These are phyloP conservation scores for Leccinum arenicola DNA, from an alignment of 768 basidiomycete species.

Conservation along the genomic window DNA sequence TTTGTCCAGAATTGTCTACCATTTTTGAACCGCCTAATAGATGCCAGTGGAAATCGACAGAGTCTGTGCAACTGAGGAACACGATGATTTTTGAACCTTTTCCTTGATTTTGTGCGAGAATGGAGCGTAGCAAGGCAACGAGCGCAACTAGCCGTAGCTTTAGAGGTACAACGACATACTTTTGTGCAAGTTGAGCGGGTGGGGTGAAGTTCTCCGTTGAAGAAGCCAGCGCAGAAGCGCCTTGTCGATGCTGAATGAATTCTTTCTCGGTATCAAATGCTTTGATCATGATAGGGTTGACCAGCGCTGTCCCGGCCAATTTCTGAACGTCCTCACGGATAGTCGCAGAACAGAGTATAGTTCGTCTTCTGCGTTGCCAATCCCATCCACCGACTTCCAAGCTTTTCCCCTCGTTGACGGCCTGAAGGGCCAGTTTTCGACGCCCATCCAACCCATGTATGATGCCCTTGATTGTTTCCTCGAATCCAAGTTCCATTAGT, in stretches of 20 bases:
- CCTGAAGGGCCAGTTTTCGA: constrained; percentile 65
- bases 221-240: constrained; percentile 15
- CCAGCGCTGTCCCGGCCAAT: constrained; percentile 78
- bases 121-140: constrained; percentile 76
- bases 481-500: constrained; percentile 97
- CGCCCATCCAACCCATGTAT: constrained; percentile 84
- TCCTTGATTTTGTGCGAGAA: constrained; percentile 61
- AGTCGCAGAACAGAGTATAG: constrained; percentile 94
- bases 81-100: constrained; percentile 80
- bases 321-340: constrained; percentile 94
- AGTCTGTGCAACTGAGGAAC: constrained; percentile 95
- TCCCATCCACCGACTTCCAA: constrained; percentile 83
- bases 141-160: constrained; percentile 94
- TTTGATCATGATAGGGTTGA: constrained; percentile 81
- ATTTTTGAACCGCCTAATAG: constrained; percentile 73
- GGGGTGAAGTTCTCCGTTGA: constrained; percentile 75
- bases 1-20: constrained; percentile 37
- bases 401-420: constrained; percentile 61
- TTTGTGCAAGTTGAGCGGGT: constrained; percentile 90
- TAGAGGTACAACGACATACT: constrained; percentile 84
- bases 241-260: constrained; percentile 12
- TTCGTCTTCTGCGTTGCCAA: constrained; percentile 74
- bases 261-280: constrained; percentile 52
- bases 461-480: constrained; percentile 91
- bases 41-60: constrained; percentile 96